Base-by-base conservation (phyloP, 2,329 filamentous ascomycete species). In the Fusarium pininemorale region DNA sequence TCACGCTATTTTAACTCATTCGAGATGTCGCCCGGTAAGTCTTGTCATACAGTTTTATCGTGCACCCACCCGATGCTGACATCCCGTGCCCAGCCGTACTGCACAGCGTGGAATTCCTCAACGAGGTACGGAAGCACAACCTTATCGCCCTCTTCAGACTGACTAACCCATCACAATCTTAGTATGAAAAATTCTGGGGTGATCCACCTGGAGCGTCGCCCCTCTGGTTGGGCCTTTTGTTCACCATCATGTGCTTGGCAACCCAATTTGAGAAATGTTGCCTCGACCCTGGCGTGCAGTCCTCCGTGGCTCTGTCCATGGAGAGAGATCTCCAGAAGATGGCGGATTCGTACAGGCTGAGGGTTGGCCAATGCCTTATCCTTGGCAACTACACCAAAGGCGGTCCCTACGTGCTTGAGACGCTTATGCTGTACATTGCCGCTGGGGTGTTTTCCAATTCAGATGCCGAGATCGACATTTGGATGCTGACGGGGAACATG, bases 171-270 rank as follows among this genome's bases (percentile, higher is more conserved):
- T 39, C 7, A 4, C 26, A 1, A 20, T 1, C 5, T 14, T 6
- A 85, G 82, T 88, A 88, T 61, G 80, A 83, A 7, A 75, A 74
- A 1, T 87, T 87, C 62, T 88, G 86, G 85, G 65, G 79, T 13
- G 72, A 83, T 16, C 84, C 83, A 7, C 63, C 75, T 6, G 73
- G 72, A 0, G 80, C 79, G 5, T 80, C 85, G 0, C 77, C 83
- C 7, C 82, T 84, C 64, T 88, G 86, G 86, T 59, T 88, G 16
- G 86, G 84, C 3, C 79, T 87, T 4, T 72, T 88, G 1, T 88
- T 84, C 73, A 81, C 80, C 11, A 86, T 88, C 8, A 77, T 88
- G 50, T 83, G 83, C 57, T 78, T 87, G 12, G 81, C 85, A 3
- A 72, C 76, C 11, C 65, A 75, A 6, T 66, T 73, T 30, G 63